Conservation (phyloP, 2,329 filamentous ascomycete genomes). For the Neurospora sp. region DNA sequence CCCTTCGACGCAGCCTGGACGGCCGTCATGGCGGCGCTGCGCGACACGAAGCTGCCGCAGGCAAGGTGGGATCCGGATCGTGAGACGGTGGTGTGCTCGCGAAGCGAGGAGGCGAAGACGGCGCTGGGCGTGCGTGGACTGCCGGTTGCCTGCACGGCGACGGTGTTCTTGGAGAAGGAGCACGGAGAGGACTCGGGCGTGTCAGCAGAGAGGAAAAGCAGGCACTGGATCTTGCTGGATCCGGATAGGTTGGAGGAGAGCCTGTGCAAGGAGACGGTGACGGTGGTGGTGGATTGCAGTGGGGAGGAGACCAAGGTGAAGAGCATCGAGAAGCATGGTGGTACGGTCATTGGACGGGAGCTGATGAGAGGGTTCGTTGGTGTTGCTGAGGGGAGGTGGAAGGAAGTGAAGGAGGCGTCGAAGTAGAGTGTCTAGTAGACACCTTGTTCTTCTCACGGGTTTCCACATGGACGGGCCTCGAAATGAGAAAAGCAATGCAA, state of each 20-base stretch:
- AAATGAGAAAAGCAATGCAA: not conserved
- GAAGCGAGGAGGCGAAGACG: constrained; percentile 36
- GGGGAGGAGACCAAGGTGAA: constrained; percentile 48
- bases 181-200: constrained; percentile 27
- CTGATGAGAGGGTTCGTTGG: constrained; percentile 50
- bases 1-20: constrained; percentile 88
- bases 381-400: constrained; percentile 55
- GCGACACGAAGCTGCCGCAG: constrained; percentile 64
- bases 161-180: constrained; percentile 62
- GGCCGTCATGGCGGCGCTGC: constrained; percentile 69
- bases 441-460: not conserved
- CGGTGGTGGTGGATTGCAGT: constrained; percentile 62
- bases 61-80: constrained; percentile 79
- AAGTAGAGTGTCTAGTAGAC: constrained; percentile 2
- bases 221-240: constrained; percentile 73
- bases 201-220: constrained; percentile 25
- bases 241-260: constrained; percentile 85
- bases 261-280: constrained; percentile 74
- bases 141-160: constrained; percentile 69
- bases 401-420: constrained; percentile 40
- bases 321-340: constrained; percentile 76
- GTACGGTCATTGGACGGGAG: constrained; percentile 55
- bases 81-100: constrained; percentile 68
- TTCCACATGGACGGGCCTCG: not conserved
- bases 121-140: constrained; percentile 52